Percentiles rank a stretch among this genome's conserved stretches.
These are phyloP conservation scores for Ceratobasidium papillatum DNA, from an alignment of 1,284 basidiomycete genomes.

Conservation along the genomic window DNA sequence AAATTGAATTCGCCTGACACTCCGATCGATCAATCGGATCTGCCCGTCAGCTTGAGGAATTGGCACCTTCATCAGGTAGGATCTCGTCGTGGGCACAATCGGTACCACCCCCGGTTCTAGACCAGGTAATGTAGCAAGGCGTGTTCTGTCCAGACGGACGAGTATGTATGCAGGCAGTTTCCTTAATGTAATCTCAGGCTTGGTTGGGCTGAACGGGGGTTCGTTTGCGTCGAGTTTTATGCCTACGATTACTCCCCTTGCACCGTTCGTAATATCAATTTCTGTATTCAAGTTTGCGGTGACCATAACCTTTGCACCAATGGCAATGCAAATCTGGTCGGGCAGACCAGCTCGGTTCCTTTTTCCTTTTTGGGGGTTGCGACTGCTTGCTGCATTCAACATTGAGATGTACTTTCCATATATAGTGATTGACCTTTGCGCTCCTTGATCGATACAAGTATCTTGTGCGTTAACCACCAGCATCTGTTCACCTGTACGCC, in stretches of 20 bases:
- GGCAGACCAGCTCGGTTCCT: too few species aligned
- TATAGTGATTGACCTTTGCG: slow-evolving; percentile 42
- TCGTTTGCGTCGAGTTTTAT: slow-evolving; percentile 2
- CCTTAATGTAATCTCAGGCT: background rate
- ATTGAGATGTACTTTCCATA: background rate
- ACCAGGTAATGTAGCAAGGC: background rate
- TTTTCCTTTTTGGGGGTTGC: background rate
- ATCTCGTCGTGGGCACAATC: slow-evolving; percentile 41
- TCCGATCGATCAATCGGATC: slow-evolving; percentile 3
- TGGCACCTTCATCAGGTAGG: slow-evolving; percentile 37
- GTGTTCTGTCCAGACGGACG: slow-evolving; percentile 37
- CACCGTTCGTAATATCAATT: slow-evolving; percentile 38
- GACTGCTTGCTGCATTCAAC: background rate
- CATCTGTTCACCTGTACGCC: slow-evolving; percentile 35
- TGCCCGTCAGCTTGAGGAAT: slow-evolving; percentile 4
- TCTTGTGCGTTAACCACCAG: slow-evolving; percentile 43
- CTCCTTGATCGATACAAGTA: slow-evolving; percentile 41
- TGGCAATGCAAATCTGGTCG: slow-evolving; percentile 50
- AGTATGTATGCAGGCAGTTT: slow-evolving; percentile 38
- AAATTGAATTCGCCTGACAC: slow-evolving; percentile 18
- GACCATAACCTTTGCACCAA: slow-evolving; percentile 52
- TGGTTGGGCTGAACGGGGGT: background rate
- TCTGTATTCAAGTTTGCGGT: slow-evolving; percentile 39
- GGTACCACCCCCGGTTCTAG: slow-evolving; percentile 26
- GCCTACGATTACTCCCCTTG: too few species aligned